Evolutionary conservation across 768 basidiomycete genomes (phyloP), one percentile per base, ranked within the genome.

Genomic region (Ramaria rubella): DNA sequence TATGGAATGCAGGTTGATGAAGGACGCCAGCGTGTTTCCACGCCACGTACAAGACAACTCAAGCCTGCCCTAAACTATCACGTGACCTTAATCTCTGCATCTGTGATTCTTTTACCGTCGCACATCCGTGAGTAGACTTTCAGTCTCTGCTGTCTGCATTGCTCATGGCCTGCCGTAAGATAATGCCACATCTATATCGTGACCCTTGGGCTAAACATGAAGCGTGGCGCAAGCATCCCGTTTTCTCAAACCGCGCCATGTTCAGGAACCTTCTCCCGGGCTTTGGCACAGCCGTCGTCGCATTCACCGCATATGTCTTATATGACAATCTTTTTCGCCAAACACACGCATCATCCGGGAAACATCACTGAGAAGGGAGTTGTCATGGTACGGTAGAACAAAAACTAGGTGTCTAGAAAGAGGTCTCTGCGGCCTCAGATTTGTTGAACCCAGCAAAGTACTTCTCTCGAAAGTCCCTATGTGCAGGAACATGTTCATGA

Each of bases 171-270:
- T 31, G 55, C 48, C n/a, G 27, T 23, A 62, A 68, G 63, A 87
- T 88, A 83, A 65, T 81, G 60, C 77, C 75, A 54, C 86, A 84
- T n/a, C 74, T 89, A 53, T 94, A 85, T 67, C 85, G 91, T 70
- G 94, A 96, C 69, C 92, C 93, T 50, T 96, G 94, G 94, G 90
- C 90, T 21, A 93, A 88, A 73, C 76, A 84, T 59, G 93, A 96
- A 63, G 90, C 91, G 36, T 96, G 92, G 93, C 80, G 94, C 65
- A 92, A 85, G 69, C 84, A 82, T 65, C 85, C 88, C n/a, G 81
- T 94, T 55, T 96, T 96, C 76, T 80, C 83, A 59, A 87, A 86
- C 62, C 82, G 85, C 40, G 79, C 81, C 63, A 94, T 94, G 90
- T 86, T 97, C 75, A 76, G 86, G 64, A 92, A 81, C 75, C 69